Base-by-base conservation (phyloP, 805 yeast species). In the Sugiyamaella boreocaroliniensis region DNA sequence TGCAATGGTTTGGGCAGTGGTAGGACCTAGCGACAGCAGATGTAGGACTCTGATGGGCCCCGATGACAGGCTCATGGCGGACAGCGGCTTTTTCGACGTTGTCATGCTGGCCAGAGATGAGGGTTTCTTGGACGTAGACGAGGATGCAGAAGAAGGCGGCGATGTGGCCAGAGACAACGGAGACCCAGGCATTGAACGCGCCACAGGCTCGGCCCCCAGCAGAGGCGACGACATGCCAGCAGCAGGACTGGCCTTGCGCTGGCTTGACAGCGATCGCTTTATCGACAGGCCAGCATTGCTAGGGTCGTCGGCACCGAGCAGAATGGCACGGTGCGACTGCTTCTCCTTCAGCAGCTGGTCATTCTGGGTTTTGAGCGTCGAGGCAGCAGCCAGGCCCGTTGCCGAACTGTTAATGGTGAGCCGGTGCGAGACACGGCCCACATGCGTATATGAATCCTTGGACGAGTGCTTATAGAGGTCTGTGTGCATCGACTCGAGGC, bases 21-120 rank as follows among this genome's bases (percentile, higher is more conserved):
- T 63, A 1, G 82, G 81, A 1, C 80, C 82, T 43, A 78, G 62
- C 0, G 83, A 79, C 40, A 79, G 59, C 22, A 74, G 62, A 55
- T 76, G 76, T 19, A 77, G 59, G 40, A 78, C 66, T 49, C 76
- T 72, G 58, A 58, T 63, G n/a, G 62, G 52, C 22, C 64, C 58
- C 15, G 61, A 57, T 16, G 59, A 47, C 34, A 59, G 49, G 26
- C 62, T 53, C 44, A 58, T 58, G 11, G 61, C 51, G 2, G 65
- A 22, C 45, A 58, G 53, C 43, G 54, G 62, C 47, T 57, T 56
- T 29, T 42, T 51, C n/a, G 58, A 43, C 10, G 58, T 48, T 34
- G 48, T 51, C 51, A 47, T 47, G 26, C 16, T 46, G 16, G 51
- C 52, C 42, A 48, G 20, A 8, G 52, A 32, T 26, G 45, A n/a